A percentile compares a stretch with the other conserved stretches of the same genome.
Evolutionary conservation across 2,329 filamentous ascomycete species (phyloP).

Genomic region (Coniella vitis): DNA sequence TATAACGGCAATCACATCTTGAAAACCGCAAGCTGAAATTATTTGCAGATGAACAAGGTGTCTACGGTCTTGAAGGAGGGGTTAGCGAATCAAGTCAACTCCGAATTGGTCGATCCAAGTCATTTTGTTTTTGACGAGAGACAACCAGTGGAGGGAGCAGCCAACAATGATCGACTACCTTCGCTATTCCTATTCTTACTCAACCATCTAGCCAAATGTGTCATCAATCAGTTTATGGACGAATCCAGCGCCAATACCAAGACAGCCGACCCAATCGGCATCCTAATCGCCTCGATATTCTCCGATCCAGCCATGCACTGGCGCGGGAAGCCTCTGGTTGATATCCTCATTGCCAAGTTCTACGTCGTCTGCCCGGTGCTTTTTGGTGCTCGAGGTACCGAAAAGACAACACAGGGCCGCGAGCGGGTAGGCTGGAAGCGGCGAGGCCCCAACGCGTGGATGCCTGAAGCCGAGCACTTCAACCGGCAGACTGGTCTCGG

Average conservation of each 20-base stretch:
- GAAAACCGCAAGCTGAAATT: slow-evolving; percentile 3
- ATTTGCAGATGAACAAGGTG: slow-evolving; percentile 40
- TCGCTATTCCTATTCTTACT: slow-evolving; percentile 64
- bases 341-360: slow-evolving; percentile 77
- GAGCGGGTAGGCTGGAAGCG: slow-evolving; percentile 67
- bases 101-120: slow-evolving; percentile 42
- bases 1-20: slow-evolving; percentile 3
- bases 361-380: slow-evolving; percentile 74
- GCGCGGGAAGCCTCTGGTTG: slow-evolving; percentile 60
- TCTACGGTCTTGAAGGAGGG: slow-evolving; percentile 44
- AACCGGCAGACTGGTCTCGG: slow-evolving; percentile 79
- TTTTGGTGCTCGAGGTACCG: slow-evolving; percentile 73
- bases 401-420: slow-evolving; percentile 64
- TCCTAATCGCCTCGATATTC: slow-evolving; percentile 63
- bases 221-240: slow-evolving; percentile 58
- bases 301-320: slow-evolving; percentile 56
- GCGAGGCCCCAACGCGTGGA: slow-evolving; percentile 47
- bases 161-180: slow-evolving; percentile 43
- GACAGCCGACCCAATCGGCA: slow-evolving; percentile 65
- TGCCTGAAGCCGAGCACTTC: slow-evolving; percentile 65
- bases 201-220: slow-evolving; percentile 62
- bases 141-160: slow-evolving; percentile 33
- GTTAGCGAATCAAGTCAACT: slow-evolving; percentile 39
- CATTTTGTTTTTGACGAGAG: slow-evolving; percentile 39
- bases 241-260: slow-evolving; percentile 53